phyloP scores from a whole-genome alignment of 495 filamentous ascomycete genomes.

The Daldinia caldariorum region DNA sequence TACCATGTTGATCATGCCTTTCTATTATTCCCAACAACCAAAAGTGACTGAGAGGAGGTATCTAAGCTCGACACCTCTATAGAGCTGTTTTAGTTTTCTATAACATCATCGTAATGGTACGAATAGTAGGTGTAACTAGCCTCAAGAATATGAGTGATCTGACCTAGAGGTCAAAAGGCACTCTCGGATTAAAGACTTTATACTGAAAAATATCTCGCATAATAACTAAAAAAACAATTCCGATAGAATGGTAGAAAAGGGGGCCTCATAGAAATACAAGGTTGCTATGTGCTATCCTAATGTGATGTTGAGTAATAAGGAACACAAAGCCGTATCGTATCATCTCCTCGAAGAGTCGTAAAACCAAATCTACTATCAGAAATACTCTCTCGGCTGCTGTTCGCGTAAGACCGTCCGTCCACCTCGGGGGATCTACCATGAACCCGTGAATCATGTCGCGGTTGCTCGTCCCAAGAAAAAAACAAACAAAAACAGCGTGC shows the following conservation, averaged over 20 bases:
- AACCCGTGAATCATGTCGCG: conserved; percentile 26
- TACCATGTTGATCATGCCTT: no score
- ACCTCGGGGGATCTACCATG: conserved; percentile 28
- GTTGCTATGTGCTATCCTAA: conserved; percentile 8
- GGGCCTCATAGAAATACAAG: conserved; percentile 1
- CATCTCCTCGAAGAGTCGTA: background rate
- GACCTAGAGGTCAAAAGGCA: background rate
- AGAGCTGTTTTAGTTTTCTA: no score
- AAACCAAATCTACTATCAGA: conserved; percentile 23
- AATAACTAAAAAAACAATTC: background rate
- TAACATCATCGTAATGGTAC: background rate
- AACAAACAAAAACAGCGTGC: no score
- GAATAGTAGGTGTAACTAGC: background rate
- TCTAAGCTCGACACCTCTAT: no score
- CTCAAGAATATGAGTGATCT: background rate
- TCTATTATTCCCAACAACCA: no score
- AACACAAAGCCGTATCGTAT: background rate
- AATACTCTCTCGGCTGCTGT: conserved; percentile 18
- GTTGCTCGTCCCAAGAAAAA: conserved; percentile 8
- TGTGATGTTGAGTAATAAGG: background rate
- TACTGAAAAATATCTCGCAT: background rate
- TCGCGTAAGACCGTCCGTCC: conserved; percentile 28
- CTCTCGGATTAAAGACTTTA: background rate
- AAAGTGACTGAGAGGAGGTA: no score
- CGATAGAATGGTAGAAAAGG: background rate